A percentile compares a stretch with the other conserved stretches of the same genome.
phyloP scores from a whole-genome alignment of 176 grass and related monocot genomes.

The Oryza meridionalis region DNA sequence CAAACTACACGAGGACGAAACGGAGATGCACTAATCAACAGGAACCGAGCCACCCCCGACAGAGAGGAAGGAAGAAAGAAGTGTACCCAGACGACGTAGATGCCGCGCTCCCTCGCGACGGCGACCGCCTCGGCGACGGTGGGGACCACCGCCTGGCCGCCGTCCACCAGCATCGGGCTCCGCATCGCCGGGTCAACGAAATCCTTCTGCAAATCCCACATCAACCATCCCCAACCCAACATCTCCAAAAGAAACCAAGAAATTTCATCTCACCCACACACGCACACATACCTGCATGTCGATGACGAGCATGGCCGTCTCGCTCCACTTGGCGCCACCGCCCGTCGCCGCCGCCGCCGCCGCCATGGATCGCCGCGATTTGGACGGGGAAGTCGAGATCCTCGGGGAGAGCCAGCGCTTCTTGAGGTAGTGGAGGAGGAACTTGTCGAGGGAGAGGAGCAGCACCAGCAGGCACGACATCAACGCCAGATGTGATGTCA shows the following conservation, averaged over 20 bases:
- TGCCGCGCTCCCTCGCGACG: conserved; percentile 58
- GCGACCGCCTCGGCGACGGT: conserved; percentile 58
- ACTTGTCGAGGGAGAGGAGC: conserved; percentile 51
- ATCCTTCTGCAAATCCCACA: conserved; percentile 54
- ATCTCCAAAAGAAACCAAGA: conserved; percentile 8
- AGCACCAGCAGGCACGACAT: conserved; percentile 49
- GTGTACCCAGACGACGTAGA: conserved; percentile 68
- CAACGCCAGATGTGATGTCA: conserved; percentile 58
- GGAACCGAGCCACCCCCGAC: not conserved
- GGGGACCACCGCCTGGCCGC: conserved; percentile 52
- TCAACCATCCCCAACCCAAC: not conserved
- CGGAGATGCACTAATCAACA: not conserved
- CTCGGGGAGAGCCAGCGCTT: conserved; percentile 37
- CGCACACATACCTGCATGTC: conserved; percentile 64
- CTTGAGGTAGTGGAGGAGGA: conserved; percentile 53
- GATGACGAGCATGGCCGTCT: conserved; percentile 75
- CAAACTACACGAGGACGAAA: not conserved
- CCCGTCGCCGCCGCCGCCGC: not conserved
- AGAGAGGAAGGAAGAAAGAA: not conserved
- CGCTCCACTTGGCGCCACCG: conserved; percentile 38
- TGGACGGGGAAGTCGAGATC: not conserved
- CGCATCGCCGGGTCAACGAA: conserved; percentile 61
- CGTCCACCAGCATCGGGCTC: conserved; percentile 58
- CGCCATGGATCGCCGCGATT: conserved; percentile 30
- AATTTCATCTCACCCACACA: too few relatives aligned